A percentile compares a stretch with the other conserved stretches of the same genome.
phyloP scores from a whole-genome alignment of 768 basidiomycete genomes.

The Tephrocybe sp. region DNA sequence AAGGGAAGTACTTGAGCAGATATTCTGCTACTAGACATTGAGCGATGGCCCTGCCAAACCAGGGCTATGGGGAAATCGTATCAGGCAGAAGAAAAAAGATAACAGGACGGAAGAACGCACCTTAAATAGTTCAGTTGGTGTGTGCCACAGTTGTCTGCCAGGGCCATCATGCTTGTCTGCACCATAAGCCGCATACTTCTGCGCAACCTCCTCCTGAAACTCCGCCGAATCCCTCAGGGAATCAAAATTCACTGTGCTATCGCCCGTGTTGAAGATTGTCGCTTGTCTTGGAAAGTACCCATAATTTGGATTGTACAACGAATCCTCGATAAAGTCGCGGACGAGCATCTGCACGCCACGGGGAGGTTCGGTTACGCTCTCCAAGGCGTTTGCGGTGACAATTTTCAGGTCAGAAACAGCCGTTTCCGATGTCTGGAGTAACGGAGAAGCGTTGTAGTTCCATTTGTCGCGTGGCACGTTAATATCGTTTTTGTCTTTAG shows the following conservation, averaged over 20 bases:
- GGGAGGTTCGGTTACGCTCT: slow-evolving; percentile 59
- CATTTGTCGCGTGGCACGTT: slow-evolving; percentile 55
- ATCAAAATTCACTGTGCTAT: slow-evolving; percentile 66
- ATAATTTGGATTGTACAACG: slow-evolving; percentile 95
- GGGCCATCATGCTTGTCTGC: slow-evolving; percentile 61
- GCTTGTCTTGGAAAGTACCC: slow-evolving; percentile 96
- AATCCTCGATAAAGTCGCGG: slow-evolving; percentile 96
- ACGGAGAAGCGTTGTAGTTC: slow-evolving; percentile 75
- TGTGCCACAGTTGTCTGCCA: slow-evolving; percentile 96
- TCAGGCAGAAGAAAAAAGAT: slow-evolving; percentile 10
- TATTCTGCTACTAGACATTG: slow-evolving; percentile 90
- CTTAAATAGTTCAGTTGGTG: slow-evolving; percentile 97
- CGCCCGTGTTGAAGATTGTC: slow-evolving; percentile 76
- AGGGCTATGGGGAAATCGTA: slow-evolving; percentile 60
- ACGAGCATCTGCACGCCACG: slow-evolving; percentile 88
- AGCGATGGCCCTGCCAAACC: slow-evolving; percentile 90
- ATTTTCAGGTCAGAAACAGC: slow-evolving; percentile 43
- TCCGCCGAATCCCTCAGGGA: slow-evolving; percentile 64
- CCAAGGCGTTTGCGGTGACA: slow-evolving; percentile 74
- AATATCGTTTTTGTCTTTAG: slow-evolving; percentile 14
- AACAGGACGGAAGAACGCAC: slow-evolving; percentile 40
- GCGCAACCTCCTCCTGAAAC: slow-evolving; percentile 82
- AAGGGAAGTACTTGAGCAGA: slow-evolving; percentile 92
- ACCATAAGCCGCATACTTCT: slow-evolving; percentile 73
- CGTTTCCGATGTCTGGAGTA: slow-evolving; percentile 49